Evolutionary conservation across 768 basidiomycete genomes (phyloP), one percentile per base, ranked within the genome.

Genomic region (Mycena vitilis): DNA sequence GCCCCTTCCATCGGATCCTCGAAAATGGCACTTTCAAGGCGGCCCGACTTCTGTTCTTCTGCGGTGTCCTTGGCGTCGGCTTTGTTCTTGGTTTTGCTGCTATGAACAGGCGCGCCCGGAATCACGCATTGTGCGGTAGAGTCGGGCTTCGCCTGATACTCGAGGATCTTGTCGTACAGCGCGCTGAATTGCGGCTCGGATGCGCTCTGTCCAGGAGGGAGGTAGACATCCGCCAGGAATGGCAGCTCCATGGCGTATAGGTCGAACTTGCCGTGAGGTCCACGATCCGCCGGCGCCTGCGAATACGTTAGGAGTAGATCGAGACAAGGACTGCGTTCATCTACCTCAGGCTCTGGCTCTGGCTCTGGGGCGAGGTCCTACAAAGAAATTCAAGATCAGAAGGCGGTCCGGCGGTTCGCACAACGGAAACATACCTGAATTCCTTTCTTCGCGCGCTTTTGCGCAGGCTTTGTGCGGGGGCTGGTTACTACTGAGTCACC

Each of bases 221-320:
- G 60, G 70, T 78, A 82, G 47, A 77, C 74, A 25, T 76, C 77
- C 68, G 71, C 58, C 36, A 83, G 78, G 69, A 78, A 79, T 2
- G 81, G 78, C 25, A 83, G 71, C 47, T 77, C 75, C 81, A 82
- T 83, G 20, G 74, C 75, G 63, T 83, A 83, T 40, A 83, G 51
- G 73, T 83, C 82, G 49, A 83, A 82, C 48, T 77, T 82, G 7
- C 82, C 82, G 9, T 75, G 73, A 15, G 68, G 66, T 5, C 54
- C 56, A 25, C 64, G 47, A 23, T 15, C 51, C 5, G 23, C 25
- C 9, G 23, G 13, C 1, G 13, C 20, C 47, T 48, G 47, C 47
- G 47, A 23, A 23, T 10, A 22, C 22, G 2, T 22, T 15, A 22
- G 22, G 8, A 48, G 47, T 48, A 7, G 22, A 48, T 9, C 22